A percentile compares a stretch with the other conserved stretches of the same genome.
Conservation (phyloP, 208 protist species). For the Strigomonas culicis region DNA sequence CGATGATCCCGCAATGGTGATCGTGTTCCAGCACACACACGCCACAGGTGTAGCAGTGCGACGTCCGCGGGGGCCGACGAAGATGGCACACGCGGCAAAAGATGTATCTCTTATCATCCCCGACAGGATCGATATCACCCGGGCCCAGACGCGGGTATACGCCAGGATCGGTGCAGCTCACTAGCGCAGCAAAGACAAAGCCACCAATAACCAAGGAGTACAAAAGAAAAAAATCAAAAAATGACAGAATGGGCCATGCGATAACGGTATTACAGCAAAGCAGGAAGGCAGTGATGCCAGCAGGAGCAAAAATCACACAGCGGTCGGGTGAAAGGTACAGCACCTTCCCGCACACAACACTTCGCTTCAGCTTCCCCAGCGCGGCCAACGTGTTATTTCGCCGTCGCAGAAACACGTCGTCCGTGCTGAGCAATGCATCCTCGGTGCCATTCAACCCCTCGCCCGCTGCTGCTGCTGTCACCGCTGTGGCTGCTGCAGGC, state of each 20-base stretch:
- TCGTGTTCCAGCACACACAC: conserved; percentile 84
- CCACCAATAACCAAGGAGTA: conserved; percentile 31
- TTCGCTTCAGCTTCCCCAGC: background rate
- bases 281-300: background rate
- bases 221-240: conserved; percentile 36
- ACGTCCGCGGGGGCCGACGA: conserved; percentile 46
- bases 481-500: too few relatives aligned
- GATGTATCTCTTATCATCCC: conserved; percentile 32
- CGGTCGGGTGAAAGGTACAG: conserved; percentile 1
- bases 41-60: conserved; percentile 77
- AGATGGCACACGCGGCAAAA: conserved; percentile 72
- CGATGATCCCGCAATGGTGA: conserved; percentile 79
- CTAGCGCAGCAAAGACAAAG: conserved; percentile 42
- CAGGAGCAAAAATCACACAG: background rate
- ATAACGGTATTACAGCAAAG: background rate
- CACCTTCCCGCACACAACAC: background rate
- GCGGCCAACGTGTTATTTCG: background rate
- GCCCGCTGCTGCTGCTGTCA: background rate
- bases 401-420: background rate
- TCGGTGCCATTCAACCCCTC: background rate
- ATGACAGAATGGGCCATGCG: conserved; percentile 3
- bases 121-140: conserved; percentile 57
- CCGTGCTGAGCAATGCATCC: background rate
- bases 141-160: conserved; percentile 67
- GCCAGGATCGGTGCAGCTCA: conserved; percentile 64